phyloP scores from a whole-genome alignment of 1,139 yeast species.

The Debaryomyces fabryi region DNA sequence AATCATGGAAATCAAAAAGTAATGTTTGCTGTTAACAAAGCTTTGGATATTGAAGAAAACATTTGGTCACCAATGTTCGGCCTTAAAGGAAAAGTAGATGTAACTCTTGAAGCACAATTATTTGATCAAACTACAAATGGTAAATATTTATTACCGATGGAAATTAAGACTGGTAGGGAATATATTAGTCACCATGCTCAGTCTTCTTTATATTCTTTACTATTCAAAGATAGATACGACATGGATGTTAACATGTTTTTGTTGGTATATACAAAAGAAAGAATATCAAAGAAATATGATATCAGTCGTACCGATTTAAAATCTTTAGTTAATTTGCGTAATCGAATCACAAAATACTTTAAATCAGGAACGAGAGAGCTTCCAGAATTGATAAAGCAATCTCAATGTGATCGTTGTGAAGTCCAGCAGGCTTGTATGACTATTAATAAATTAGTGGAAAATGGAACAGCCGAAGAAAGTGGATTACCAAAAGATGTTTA shows the following conservation, averaged over 20 bases:
- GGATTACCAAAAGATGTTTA: slow-evolving; percentile 53
- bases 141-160: slow-evolving; percentile 71
- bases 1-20: slow-evolving; percentile 36
- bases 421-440: slow-evolving; percentile 68
- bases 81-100: slow-evolving; percentile 89
- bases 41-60: slow-evolving; percentile 85
- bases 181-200: slow-evolving; percentile 81
- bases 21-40: slow-evolving; percentile 57
- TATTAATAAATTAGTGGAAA: slow-evolving; percentile 59
- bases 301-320: slow-evolving; percentile 59
- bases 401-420: slow-evolving; percentile 71
- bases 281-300: slow-evolving; percentile 58
- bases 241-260: slow-evolving; percentile 65
- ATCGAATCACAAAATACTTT: slow-evolving; percentile 63
- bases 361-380: slow-evolving; percentile 52
- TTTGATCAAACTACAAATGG: slow-evolving; percentile 30
- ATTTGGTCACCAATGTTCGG: slow-evolving; percentile 93
- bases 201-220: slow-evolving; percentile 78
- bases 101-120: slow-evolving; percentile 67
- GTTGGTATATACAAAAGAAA: slow-evolving; percentile 72
- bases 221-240: slow-evolving; percentile 79
- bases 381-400: slow-evolving; percentile 61
- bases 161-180: slow-evolving; percentile 81
- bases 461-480: slow-evolving; percentile 52
- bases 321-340: slow-evolving; percentile 67